These are phyloP conservation scores for Plasmodium cynomolgi DNA, from an alignment of 169 alveolate species.

Conservation along the genomic window DNA sequence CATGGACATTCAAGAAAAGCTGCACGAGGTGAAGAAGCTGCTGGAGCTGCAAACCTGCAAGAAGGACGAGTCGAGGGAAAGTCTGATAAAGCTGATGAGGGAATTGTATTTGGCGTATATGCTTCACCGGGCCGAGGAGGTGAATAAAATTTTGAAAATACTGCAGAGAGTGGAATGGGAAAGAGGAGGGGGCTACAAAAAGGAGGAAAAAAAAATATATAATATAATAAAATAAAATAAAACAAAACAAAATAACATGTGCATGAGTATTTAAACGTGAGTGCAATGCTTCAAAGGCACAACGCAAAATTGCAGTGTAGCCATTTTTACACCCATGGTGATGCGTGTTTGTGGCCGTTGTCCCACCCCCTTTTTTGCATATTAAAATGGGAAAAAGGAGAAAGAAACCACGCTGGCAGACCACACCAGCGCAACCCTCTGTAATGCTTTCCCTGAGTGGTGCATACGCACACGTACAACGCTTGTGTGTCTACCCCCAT, in stretches of 20 bases:
- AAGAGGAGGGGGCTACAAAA: background rate
- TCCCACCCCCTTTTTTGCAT: background rate
- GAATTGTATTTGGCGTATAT: conserved; percentile 23
- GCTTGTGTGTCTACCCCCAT: background rate
- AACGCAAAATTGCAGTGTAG: background rate
- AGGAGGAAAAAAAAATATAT: background rate
- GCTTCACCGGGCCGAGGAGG: conserved; percentile 9
- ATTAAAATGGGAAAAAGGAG: background rate
- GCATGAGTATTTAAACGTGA: background rate
- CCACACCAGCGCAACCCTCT: background rate
- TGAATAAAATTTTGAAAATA: conserved; percentile 8
- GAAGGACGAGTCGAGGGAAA: conserved; percentile 66
- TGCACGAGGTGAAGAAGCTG: conserved; percentile 34
- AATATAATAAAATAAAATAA: no score
- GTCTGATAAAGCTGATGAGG: conserved; percentile 32
- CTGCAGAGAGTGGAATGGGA: background rate
- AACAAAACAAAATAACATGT: background rate
- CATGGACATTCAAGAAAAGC: conserved; percentile 40
- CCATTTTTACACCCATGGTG: background rate
- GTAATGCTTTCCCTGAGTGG: background rate
- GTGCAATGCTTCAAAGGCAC: background rate
- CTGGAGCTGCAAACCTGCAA: conserved; percentile 50
- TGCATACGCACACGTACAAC: background rate
- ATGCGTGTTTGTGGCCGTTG: background rate
- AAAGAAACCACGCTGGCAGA: background rate